Evolutionary conservation across 805 yeast genomes (phyloP), one percentile per base, ranked within the genome.

Genomic region (Phaffomyces thermotolerans): DNA sequence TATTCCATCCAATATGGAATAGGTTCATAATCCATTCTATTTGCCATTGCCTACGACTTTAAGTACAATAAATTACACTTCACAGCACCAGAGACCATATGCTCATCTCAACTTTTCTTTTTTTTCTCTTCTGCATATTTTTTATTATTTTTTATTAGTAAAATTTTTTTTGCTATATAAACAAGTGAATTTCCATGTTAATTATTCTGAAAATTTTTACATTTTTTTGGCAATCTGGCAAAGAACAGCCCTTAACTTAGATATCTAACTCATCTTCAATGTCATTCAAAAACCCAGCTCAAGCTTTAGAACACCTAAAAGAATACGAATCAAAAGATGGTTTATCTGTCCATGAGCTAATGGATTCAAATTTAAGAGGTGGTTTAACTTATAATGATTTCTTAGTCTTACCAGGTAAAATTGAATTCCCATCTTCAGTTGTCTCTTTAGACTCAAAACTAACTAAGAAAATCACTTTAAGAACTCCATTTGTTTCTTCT

Each of bases 311-410:
- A 45, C 73, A 72, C 62, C 75, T 93, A 53, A 66, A 76, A 48
- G 65, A 75, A 49, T 91, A 87, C 74, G 51, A 75, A 46, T 66
- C 71, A 57, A 80, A 76, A 63, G 99, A 93, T 65, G 99, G 99
- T 52, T 76, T 93, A 54, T 81, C 84, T 51, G 84, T 85, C 58
- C 72, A 78, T 47, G 76, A 84, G 54, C 78, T 93, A 67, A 86
- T 93, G 84, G 95, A 93, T 72, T 88, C 97, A 41, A 71, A 78
- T 55, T 66, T 71, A 57, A 84, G 93, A 70, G 99, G 99, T 66
- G 99, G 99, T 46, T 79, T 93, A 63, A 93, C 99, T 53, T 93
- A 93, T 75, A 93, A 93, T 64, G 99, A 93, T 71, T 88, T 93
- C 67, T 77, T 93, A 67, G 77, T 93, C 57, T 78, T 93, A 59